Percentiles rank a stretch among this genome's conserved stretches.
Conservation (phyloP, 495 filamentous ascomycete species). For the Trichodelitschia bisporula region DNA sequence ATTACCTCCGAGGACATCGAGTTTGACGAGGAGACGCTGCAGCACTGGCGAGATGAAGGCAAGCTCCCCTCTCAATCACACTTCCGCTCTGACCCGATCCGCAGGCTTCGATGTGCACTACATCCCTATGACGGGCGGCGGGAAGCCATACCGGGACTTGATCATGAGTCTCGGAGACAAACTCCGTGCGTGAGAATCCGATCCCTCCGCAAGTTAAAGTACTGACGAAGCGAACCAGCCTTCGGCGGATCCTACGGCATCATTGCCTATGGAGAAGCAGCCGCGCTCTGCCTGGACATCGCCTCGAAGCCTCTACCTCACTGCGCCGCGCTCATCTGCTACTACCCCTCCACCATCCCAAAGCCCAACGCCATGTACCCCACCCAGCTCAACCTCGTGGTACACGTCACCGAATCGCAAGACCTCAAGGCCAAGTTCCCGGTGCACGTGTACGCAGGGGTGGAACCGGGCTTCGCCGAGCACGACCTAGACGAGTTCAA, state of each 20-base stretch:
- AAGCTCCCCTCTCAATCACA: not conserved
- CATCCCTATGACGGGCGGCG: constrained; percentile 3
- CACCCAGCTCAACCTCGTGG: constrained; percentile 20
- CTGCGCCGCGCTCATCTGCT: constrained; percentile 28
- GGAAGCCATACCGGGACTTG: constrained; percentile 4
- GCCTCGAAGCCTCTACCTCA: constrained; percentile 24
- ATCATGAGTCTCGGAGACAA: constrained; percentile 5
- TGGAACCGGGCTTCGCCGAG: constrained; percentile 33
- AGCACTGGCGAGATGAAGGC: constrained; percentile 5
- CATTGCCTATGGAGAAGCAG: constrained; percentile 26
- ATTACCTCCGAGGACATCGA: constrained; percentile 4
- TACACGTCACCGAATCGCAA: constrained; percentile 25
- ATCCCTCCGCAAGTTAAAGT: not conserved
- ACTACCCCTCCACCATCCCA: constrained; percentile 32
- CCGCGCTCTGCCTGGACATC: constrained; percentile 28
- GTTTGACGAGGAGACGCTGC: constrained; percentile 2
- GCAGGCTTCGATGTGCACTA: constrained; percentile 7
- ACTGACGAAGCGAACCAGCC: constrained; percentile 6
- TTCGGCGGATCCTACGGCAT: constrained; percentile 14
- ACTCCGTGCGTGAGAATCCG: not conserved
- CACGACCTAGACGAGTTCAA: constrained; percentile 24
- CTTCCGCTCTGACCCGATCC: not conserved
- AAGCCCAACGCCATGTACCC: constrained; percentile 24
- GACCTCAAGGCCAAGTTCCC: constrained; percentile 13
- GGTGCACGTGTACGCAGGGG: constrained; percentile 24